These are phyloP conservation scores for Gossypium schwendimanii DNA, from an alignment of 441 rosid genomes.

Conservation along the genomic window DNA sequence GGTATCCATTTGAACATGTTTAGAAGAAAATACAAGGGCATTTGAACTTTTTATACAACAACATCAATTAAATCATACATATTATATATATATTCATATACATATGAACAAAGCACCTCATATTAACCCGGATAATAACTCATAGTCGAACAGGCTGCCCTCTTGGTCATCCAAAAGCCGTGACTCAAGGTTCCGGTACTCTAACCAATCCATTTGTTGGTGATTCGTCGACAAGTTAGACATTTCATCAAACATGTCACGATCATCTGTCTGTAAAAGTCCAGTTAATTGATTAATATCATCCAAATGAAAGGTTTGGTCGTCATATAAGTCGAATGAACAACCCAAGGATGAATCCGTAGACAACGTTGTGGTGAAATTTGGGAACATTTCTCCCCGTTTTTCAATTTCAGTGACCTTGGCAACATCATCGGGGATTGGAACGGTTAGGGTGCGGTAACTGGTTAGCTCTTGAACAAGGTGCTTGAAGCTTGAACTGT, in stretches of 20 bases:
- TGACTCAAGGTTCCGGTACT: constrained; percentile 7
- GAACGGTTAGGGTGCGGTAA: not conserved
- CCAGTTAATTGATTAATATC: not conserved
- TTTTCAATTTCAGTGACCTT: not conserved
- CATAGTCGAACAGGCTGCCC: not conserved
- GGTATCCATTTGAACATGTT: no score
- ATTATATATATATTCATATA: not conserved
- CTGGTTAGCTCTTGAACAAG: constrained; percentile 16
- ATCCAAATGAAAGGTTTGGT: not conserved
- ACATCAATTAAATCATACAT: not conserved
- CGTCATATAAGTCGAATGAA: not conserved
- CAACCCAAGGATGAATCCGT: not conserved
- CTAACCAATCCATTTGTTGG: not conserved
- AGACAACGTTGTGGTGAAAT: not conserved
- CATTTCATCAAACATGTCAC: not conserved
- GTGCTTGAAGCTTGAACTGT: constrained; percentile 11
- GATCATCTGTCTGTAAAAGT: not conserved
- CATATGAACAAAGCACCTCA: not conserved
- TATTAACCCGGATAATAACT: not conserved
- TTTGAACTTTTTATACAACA: not conserved
- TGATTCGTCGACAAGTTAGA: not conserved
- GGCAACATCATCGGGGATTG: not conserved
- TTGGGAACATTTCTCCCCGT: not conserved
- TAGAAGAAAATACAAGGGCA: no score
- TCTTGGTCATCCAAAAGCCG: constrained; percentile 8